A percentile compares a stretch with the other conserved stretches of the same genome.
These are phyloP conservation scores for Quambalaria eucalypti DNA, from an alignment of 1,284 basidiomycete species.

Conservation along the genomic window DNA sequence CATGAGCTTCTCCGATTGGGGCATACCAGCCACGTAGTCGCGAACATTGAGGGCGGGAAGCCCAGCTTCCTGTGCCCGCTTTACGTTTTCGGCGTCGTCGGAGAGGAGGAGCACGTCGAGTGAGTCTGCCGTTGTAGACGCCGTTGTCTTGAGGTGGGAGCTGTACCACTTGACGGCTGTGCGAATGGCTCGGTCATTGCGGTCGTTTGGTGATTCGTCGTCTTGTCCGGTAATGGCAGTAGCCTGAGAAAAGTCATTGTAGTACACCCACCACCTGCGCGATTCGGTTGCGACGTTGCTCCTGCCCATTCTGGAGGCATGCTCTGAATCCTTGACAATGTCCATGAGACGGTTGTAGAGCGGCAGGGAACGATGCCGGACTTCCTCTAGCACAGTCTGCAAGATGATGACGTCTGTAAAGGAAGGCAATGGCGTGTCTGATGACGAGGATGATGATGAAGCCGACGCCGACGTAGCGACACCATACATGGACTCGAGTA, in stretches of 20 bases:
- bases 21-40: conserved; percentile 41
- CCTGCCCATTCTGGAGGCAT: neutral
- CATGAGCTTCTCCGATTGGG: conserved; percentile 29
- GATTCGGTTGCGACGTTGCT: neutral
- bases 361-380: conserved; percentile 84
- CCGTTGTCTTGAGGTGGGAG: conserved; percentile 24
- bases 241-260: conserved; percentile 7
- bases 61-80: conserved; percentile 50
- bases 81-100: conserved; percentile 77
- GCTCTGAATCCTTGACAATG: conserved; percentile 39
- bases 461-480: neutral
- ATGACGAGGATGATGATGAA: neutral
- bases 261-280: conserved; percentile 8
- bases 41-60: conserved; percentile 34
- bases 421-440: conserved; percentile 9
- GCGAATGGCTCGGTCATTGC: conserved; percentile 43
- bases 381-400: conserved; percentile 93
- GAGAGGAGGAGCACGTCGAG: conserved; percentile 49
- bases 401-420: conserved; percentile 59
- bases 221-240: conserved; percentile 26
- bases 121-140: conserved; percentile 16
- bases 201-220: conserved; percentile 41
- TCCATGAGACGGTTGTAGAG: conserved; percentile 61
- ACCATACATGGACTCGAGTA: conserved; percentile 12
- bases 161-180: conserved; percentile 36